A percentile compares a stretch with the other conserved stretches of the same genome.
Conservation (phyloP, 306 rosid genomes). For the Cicer bijugum region DNA sequence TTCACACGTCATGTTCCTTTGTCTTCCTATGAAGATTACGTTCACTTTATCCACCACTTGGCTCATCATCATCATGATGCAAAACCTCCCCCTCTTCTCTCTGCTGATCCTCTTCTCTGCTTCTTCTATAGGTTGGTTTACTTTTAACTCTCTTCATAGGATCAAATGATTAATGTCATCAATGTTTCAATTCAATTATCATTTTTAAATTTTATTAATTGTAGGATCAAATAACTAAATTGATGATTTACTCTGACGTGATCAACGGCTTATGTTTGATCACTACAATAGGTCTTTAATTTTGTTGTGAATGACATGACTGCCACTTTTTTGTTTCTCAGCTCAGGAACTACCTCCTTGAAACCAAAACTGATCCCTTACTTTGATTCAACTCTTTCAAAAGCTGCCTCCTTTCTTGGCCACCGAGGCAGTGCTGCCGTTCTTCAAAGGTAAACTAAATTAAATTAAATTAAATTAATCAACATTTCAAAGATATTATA, state of each 20-base stretch:
- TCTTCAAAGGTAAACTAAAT: constrained; percentile 54
- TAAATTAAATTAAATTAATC: not conserved
- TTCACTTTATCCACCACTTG: constrained; percentile 50
- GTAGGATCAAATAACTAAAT: not conserved
- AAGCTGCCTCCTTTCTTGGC: constrained; percentile 57
- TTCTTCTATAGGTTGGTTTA: constrained; percentile 64
- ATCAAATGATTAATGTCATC: too few species aligned
- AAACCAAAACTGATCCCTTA: constrained; percentile 72
- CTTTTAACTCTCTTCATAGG: not conserved
- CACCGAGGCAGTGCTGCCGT: constrained; percentile 53
- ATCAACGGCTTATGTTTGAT: not conserved
- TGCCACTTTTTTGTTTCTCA: constrained; percentile 32
- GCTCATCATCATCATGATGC: constrained; percentile 41
- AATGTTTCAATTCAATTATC: not conserved
- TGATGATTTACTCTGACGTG: not conserved
- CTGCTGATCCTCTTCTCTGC: constrained; percentile 67
- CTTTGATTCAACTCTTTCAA: constrained; percentile 63
- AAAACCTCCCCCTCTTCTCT: constrained; percentile 53
- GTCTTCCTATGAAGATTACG: constrained; percentile 62
- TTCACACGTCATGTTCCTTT: constrained; percentile 55
- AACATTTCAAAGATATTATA: not conserved
- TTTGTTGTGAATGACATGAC: not conserved
- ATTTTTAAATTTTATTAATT: not conserved
- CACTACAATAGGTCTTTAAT: not conserved
- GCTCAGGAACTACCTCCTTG: constrained; percentile 67